Percentiles rank a stretch among this genome's conserved stretches.
phyloP scores from a whole-genome alignment of 352 stramenopile genomes.

The Pythium rhizo-oryzae region DNA sequence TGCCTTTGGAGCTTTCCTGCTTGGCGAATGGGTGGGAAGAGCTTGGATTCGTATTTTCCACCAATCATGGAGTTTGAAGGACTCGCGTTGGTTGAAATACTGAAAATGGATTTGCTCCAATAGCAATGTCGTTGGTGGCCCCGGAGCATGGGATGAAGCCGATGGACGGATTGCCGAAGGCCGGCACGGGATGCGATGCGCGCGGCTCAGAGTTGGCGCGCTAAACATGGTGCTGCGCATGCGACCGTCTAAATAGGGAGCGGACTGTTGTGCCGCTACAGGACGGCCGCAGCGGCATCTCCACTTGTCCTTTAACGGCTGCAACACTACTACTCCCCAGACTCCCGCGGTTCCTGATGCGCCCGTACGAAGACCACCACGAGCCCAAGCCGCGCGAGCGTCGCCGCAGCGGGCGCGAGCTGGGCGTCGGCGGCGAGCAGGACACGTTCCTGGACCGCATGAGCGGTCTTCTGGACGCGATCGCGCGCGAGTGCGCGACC shows the following conservation, averaged over 20 bases:
- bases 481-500: constrained; percentile 26
- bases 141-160: neutral
- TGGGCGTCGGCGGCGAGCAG: constrained; percentile 6
- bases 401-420: neutral
- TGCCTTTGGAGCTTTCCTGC: constrained; percentile 2
- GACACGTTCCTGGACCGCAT: constrained; percentile 31
- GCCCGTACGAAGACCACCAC: constrained; percentile 5
- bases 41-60: constrained; percentile 20
- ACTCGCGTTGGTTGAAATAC: constrained; percentile 23
- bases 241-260: too few species aligned
- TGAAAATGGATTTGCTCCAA: constrained; percentile 12
- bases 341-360: neutral
- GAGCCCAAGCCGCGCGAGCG: constrained; percentile 6
- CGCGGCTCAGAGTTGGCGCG: too few species aligned
- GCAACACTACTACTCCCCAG: too few species aligned
- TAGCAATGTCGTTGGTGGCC: neutral
- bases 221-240: too few species aligned
- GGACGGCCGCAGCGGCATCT: too few species aligned
- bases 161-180: too few species aligned
- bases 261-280: too few species aligned
- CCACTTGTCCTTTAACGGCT: too few species aligned
- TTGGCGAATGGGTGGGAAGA: constrained; percentile 32
- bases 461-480: constrained; percentile 16
- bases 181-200: too few species aligned
- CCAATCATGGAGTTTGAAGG: constrained; percentile 9